phyloP scores from a whole-genome alignment of 495 filamentous ascomycete species.

The Tuber magnatum region DNA sequence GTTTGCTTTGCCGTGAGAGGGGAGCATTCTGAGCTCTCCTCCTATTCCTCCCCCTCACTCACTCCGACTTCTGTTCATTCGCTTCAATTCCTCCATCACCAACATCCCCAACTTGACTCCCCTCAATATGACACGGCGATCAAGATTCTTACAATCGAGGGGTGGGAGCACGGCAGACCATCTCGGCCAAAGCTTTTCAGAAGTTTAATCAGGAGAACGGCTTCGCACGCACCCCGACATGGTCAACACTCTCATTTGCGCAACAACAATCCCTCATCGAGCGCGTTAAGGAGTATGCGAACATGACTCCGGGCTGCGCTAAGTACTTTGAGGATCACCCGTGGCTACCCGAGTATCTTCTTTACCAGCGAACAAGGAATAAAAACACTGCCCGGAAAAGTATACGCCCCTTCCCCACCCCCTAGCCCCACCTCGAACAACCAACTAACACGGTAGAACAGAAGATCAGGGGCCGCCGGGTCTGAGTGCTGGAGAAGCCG shows the following conservation, averaged over 20 bases:
- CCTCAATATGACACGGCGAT: background rate
- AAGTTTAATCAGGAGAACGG: background rate
- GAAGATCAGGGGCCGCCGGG: slow-evolving; percentile 3
- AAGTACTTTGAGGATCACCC: slow-evolving; percentile 4
- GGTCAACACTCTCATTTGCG: background rate
- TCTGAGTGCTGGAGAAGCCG: background rate
- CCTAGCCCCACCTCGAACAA: background rate
- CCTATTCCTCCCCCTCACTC: background rate
- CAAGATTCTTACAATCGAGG: background rate
- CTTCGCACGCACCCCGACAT: background rate
- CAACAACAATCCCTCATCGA: background rate
- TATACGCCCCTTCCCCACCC: background rate
- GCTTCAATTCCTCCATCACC: background rate
- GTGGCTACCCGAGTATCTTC: slow-evolving; percentile 1
- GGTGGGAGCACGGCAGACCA: slow-evolving; percentile 1
- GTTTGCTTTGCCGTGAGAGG: background rate
- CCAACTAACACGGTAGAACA: slow-evolving; percentile 1
- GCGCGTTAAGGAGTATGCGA: background rate
- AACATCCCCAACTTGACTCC: background rate
- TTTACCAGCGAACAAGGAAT: slow-evolving; percentile 1
- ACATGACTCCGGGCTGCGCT: background rate
- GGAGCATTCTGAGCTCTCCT: slow-evolving; percentile 1
- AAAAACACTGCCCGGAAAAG: slow-evolving; percentile 1
- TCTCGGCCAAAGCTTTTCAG: slow-evolving; percentile 2
- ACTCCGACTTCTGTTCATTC: background rate